phyloP scores from a whole-genome alignment of 768 basidiomycete genomes.

The Paxillus rubicundulus region DNA sequence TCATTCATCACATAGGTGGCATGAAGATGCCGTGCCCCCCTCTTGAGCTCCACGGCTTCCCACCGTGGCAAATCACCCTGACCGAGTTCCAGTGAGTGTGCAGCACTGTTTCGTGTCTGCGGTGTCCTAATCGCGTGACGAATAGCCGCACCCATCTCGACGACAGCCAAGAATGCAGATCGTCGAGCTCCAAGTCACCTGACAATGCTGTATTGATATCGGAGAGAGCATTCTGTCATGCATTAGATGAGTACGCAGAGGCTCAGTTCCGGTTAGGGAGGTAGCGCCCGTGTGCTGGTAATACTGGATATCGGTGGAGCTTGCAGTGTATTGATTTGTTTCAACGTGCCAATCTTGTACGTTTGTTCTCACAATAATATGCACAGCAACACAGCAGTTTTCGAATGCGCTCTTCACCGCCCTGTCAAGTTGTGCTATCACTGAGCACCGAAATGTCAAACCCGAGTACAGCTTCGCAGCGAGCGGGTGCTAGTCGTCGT shows the following conservation, averaged over 20 bases:
- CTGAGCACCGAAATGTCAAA: too few species aligned
- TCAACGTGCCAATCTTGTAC: background rate
- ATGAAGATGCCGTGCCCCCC: conserved; percentile 39
- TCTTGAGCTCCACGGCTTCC: conserved; percentile 71
- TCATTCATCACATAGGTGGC: conserved; percentile 59
- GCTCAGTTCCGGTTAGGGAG: conserved; percentile 82
- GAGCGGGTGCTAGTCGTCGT: background rate
- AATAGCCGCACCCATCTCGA: conserved; percentile 23
- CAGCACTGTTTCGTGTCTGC: background rate
- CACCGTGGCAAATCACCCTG: conserved; percentile 82
- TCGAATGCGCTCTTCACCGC: too few species aligned
- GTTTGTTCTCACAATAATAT: background rate
- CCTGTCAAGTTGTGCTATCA: too few species aligned
- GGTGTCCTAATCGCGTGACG: conserved; percentile 1
- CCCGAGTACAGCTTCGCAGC: too few species aligned
- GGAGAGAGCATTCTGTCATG: conserved; percentile 60
- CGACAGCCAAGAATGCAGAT: conserved; percentile 1
- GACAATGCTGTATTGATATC: conserved; percentile 34
- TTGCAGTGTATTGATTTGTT: background rate
- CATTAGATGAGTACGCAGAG: conserved; percentile 67
- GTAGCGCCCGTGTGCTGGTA: conserved; percentile 32
- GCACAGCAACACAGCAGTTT: too few species aligned
- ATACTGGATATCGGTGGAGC: background rate
- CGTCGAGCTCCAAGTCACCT: background rate
- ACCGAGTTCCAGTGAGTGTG: conserved; percentile 73